These are phyloP conservation scores for Limnanthes douglasii DNA, from an alignment of 345 rosid genomes.

Conservation along the genomic window DNA sequence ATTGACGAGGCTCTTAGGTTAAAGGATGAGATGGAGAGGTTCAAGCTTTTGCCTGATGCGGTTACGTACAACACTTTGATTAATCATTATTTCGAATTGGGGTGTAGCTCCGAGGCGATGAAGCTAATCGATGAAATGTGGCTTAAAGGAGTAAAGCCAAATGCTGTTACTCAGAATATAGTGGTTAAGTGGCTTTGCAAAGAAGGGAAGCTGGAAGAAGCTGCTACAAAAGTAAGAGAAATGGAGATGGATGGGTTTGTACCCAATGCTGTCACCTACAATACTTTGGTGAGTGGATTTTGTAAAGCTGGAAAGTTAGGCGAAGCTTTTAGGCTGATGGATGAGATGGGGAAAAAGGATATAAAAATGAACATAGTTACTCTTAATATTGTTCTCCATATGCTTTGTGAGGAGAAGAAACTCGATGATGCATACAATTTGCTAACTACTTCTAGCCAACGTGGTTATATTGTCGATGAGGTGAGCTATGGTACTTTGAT, in stretches of 20 bases:
- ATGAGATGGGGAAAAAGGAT: slow-evolving; percentile 56
- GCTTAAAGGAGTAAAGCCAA: slow-evolving; percentile 35
- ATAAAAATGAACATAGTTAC: slow-evolving; percentile 59
- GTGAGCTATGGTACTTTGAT: slow-evolving; percentile 72
- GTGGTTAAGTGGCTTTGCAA: slow-evolving; percentile 57
- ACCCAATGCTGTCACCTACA: slow-evolving; percentile 54
- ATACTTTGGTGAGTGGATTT: slow-evolving; percentile 45
- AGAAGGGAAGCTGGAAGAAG: slow-evolving; percentile 64
- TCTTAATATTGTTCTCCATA: slow-evolving; percentile 51
- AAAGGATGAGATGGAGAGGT: slow-evolving; percentile 51
- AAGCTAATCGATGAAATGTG: slow-evolving; percentile 51
- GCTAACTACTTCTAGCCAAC: slow-evolving; percentile 34
- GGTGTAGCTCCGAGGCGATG: slow-evolving; percentile 27
- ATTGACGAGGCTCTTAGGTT: slow-evolving; percentile 44
- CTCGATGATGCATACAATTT: slow-evolving; percentile 39
- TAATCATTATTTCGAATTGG: slow-evolving; percentile 48
- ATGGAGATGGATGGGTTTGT: slow-evolving; percentile 39
- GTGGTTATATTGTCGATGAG: slow-evolving; percentile 67
- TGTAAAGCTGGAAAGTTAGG: slow-evolving; percentile 48
- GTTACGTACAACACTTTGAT: slow-evolving; percentile 74
- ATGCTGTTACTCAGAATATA: slow-evolving; percentile 49
- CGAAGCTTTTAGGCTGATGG: slow-evolving; percentile 52
- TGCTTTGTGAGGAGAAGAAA: slow-evolving; percentile 44
- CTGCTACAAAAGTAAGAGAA: slow-evolving; percentile 19
- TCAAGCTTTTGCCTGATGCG: slow-evolving; percentile 53